Evolutionary conservation across 2,329 filamentous ascomycete species (phyloP), one percentile per base, ranked within the genome.

Genomic region (Aspergillus ibericus): DNA sequence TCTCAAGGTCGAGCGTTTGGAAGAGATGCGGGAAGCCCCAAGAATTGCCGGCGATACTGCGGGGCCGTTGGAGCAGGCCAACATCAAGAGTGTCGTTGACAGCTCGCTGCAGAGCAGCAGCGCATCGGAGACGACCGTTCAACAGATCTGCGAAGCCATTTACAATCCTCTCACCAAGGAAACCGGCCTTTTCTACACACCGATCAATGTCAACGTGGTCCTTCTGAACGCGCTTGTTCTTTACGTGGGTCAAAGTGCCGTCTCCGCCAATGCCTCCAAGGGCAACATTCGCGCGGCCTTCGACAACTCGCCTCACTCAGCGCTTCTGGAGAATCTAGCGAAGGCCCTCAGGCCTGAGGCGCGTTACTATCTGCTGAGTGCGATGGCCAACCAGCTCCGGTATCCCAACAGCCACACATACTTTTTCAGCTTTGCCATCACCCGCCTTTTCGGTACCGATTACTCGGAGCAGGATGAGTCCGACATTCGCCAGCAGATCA

Each of bases 331-430:
- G 59, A 87, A 90, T 66, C 82, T 99, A 29, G 84, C 91, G 9
- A 88, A 89, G 67, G 89, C 90, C 61, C 81, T 96, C 38, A 82
- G 84, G 38, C 85, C 90, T 0, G 91, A 96, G 75, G 87, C 88
- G 20, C 88, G 93, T 55, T 96, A 96, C 78, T 90, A 91, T 72
- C 81, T 99, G 59, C 77, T 98, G 58, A 87, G 84, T 66, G 91
- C 90, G 64, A 91, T 99, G 71, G 85, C 91, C 58, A 96, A 98
- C 75, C 93, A 98, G 77, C 84, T 99, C 50, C 90, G 95, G 60
- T 96, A 89, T 73, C 92, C 93, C 10, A 96, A 92, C 71, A 87
- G 88, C 50, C 88, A 96, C 70, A 99, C 95, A 12, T 89, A 93
- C 70, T 99, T 95, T 78, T 99, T 96, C 78, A 93, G 88, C 71